Evolutionary conservation across 257 asterid genomes (phyloP).

Genomic region (Nyctanthes arbortristis): DNA sequence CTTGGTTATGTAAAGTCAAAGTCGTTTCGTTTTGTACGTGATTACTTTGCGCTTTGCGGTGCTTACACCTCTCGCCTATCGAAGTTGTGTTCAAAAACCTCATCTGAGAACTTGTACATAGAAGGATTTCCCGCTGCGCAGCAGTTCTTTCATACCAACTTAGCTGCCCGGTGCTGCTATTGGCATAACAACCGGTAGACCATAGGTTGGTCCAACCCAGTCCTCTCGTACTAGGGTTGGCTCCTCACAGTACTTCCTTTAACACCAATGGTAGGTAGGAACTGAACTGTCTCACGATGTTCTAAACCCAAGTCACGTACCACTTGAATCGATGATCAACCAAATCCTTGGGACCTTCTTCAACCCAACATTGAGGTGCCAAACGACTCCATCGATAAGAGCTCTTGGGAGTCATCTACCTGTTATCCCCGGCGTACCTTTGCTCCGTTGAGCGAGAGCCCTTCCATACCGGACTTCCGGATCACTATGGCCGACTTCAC

Average conservation of each 20-base stretch:
- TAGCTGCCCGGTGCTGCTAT: not conserved
- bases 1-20: not conserved
- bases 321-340: too few species aligned
- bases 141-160: not conserved
- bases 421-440: constrained; percentile 18
- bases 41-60: not conserved
- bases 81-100: not conserved
- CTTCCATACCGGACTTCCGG: constrained; percentile 12
- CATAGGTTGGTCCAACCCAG: not conserved
- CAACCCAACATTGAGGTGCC: too few species aligned
- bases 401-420: too few species aligned
- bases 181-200: not conserved
- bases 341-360: too few species aligned
- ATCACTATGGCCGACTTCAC: too few species aligned
- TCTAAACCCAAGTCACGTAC: too few species aligned
- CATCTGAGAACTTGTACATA: not conserved
- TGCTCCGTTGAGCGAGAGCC: constrained; percentile 20
- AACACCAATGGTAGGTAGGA: too few species aligned
- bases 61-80: not conserved
- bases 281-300: too few species aligned
- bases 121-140: not conserved
- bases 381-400: too few species aligned
- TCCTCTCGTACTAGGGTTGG: not conserved
- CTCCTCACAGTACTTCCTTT: too few species aligned
- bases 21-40: not conserved